Percentiles rank a stretch among this genome's conserved stretches.
phyloP scores from a whole-genome alignment of 1,284 basidiomycete species.

The Moniliella sp. region DNA sequence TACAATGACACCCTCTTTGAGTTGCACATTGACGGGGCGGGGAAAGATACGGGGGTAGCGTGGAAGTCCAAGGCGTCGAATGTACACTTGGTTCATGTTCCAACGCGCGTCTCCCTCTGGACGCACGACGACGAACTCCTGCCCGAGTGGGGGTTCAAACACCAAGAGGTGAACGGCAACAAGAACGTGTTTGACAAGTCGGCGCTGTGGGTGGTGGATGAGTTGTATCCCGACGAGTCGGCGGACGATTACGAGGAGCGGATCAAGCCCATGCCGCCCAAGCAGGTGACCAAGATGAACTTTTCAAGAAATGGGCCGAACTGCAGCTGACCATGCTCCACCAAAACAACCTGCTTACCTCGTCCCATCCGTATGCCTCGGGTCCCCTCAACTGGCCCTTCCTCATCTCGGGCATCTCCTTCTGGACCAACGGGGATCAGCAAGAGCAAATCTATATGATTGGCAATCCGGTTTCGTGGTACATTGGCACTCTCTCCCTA shows the following conservation, averaged over 20 bases:
- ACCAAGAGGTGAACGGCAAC: conserved; percentile 94
- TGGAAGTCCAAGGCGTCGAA: conserved; percentile 16
- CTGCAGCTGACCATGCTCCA: conserved; percentile 85
- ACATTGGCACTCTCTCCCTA: conserved; percentile 63
- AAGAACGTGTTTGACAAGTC: conserved; percentile 67
- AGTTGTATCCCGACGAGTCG: conserved; percentile 50
- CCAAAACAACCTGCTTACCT: conserved; percentile 85
- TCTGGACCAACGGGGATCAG: conserved; percentile 51
- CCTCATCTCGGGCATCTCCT: conserved; percentile 77
- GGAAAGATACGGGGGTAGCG: conserved; percentile 3
- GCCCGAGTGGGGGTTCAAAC: conserved; percentile 87
- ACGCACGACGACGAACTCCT: conserved; percentile 59
- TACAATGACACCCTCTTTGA: conserved; percentile 36
- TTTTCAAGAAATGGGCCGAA: conserved; percentile 95
- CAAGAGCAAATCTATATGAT: conserved; percentile 68
- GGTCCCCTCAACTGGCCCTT: conserved; percentile 94
- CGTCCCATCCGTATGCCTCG: conserved; percentile 82
- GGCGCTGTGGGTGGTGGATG: conserved; percentile 67
- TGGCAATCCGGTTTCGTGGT: conserved; percentile 85
- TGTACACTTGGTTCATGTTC: conserved; percentile 47
- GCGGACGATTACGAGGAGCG: conserved; percentile 18
- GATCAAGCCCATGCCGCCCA: conserved; percentile 35
- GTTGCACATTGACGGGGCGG: conserved; percentile 11
- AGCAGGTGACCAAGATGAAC: conserved; percentile 55
- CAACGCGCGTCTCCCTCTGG: conserved; percentile 81